phyloP scores from a whole-genome alignment of 2,329 filamentous ascomycete species.

The Hypoxylon sp. region DNA sequence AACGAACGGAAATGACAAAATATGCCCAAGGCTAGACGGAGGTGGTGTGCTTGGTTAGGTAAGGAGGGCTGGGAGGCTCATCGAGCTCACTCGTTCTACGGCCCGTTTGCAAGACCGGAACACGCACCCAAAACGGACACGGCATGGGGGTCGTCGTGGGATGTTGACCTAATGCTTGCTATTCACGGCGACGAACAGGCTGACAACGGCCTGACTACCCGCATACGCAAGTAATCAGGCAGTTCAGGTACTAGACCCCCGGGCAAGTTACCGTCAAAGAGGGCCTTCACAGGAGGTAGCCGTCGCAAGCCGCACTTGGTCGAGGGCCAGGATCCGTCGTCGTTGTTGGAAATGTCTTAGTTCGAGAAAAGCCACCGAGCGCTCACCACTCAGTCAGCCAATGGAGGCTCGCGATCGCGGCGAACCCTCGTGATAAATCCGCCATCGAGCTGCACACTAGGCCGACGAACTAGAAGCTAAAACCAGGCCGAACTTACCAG shows the following conservation, averaged over 20 bases:
- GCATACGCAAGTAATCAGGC: neutral
- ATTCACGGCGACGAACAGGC: conserved; percentile 19
- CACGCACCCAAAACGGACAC: conserved; percentile 12
- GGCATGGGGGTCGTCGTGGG: conserved; percentile 9
- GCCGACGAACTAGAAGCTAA: neutral
- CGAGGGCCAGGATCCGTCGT: neutral
- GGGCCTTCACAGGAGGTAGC: no score
- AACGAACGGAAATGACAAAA: conserved; percentile 27
- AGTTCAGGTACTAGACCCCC: no score
- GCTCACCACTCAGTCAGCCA: conserved; percentile 22
- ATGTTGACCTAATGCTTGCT: conserved; percentile 8
- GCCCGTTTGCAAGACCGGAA: conserved; percentile 8
- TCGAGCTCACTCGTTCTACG: neutral
- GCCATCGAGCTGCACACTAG: conserved; percentile 18
- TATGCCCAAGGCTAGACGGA: conserved; percentile 14
- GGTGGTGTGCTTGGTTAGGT: no score
- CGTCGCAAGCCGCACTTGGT: conserved; percentile 3
- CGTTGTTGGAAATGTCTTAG: conserved; percentile 5
- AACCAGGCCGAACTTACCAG: no score
- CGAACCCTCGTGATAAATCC: conserved; percentile 21
- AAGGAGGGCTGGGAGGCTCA: conserved; percentile 3
- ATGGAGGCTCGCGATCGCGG: conserved; percentile 13
- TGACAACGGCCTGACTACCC: conserved; percentile 21
- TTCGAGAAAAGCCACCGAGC: conserved; percentile 13
- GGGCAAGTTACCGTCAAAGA: neutral